Evolutionary conservation across 2,329 filamentous ascomycete genomes (phyloP).

Genomic region (Penicillium janthinellum): DNA sequence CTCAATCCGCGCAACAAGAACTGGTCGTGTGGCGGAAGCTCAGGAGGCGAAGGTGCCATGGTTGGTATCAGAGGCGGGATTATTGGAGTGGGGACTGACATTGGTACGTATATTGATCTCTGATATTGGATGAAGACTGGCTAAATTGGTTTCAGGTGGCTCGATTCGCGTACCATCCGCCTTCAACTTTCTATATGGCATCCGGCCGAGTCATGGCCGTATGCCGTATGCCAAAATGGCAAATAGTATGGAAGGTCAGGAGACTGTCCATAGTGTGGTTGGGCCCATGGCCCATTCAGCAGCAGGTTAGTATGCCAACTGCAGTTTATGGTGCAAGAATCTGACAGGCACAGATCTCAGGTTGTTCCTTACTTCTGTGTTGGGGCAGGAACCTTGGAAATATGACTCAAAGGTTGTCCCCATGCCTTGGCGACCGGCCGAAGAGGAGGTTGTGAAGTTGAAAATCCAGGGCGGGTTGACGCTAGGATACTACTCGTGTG

Average conservation of each 20-base stretch:
- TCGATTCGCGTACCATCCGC: conserved; percentile 47
- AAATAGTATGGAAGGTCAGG: conserved; percentile 40
- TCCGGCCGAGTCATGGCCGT: conserved; percentile 41
- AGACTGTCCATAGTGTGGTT: conserved; percentile 37
- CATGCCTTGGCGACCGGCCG: conserved; percentile 37
- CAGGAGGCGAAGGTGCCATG: conserved; percentile 68
- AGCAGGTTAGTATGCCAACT: conserved; percentile 14
- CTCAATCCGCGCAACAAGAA: conserved; percentile 65
- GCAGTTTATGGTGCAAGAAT: background rate
- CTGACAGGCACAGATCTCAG: conserved; percentile 16
- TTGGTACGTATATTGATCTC: conserved; percentile 33
- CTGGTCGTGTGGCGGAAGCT: conserved; percentile 66
- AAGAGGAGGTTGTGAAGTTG: conserved; percentile 27
- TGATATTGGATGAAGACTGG: background rate
- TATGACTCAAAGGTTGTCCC: conserved; percentile 40
- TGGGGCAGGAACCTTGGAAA: conserved; percentile 41
- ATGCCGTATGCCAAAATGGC: conserved; percentile 38
- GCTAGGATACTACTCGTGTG: conserved; percentile 39
- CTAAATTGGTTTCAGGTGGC: conserved; percentile 31
- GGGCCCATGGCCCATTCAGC: conserved; percentile 38
- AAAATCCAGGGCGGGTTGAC: conserved; percentile 29
- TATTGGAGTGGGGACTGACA: conserved; percentile 66
- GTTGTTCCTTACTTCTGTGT: conserved; percentile 35
- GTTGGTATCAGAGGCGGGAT: conserved; percentile 57
- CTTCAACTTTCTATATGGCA: conserved; percentile 45